Evolutionary conservation across 2,329 filamentous ascomycete species (phyloP).

Genomic region (Aureobasidium uvarum): DNA sequence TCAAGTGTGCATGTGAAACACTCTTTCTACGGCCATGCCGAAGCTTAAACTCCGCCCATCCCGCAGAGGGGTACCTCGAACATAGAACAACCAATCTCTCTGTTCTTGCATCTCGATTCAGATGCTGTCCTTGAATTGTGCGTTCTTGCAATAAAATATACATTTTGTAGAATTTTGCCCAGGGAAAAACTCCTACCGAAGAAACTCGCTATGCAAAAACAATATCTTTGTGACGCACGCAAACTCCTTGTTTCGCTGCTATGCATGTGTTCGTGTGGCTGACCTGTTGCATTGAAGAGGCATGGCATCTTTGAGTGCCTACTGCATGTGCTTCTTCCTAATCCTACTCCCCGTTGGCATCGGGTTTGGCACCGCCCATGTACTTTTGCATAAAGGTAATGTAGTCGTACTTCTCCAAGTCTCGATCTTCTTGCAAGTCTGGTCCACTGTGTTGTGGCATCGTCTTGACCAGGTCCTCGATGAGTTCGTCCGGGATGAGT

Average conservation of each 20-base stretch:
- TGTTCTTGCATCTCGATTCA: not conserved
- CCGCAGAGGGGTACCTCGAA: not conserved
- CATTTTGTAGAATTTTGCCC: not conserved
- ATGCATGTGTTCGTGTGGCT: not conserved
- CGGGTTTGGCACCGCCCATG: slow-evolving; percentile 35
- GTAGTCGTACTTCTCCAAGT: slow-evolving; percentile 89
- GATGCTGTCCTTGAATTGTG: not conserved
- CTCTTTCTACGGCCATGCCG: not conserved
- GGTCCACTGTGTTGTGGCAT: slow-evolving; percentile 84
- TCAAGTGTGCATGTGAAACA: slow-evolving; percentile 13
- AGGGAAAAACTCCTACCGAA: not conserved
- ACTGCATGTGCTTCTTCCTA: not conserved
- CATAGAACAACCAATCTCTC: not conserved
- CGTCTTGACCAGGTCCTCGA: slow-evolving; percentile 82
- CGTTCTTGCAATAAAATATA: not conserved
- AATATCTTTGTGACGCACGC: not conserved
- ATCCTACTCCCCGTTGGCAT: slow-evolving; percentile 16
- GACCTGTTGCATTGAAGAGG: not conserved
- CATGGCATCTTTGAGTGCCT: not conserved
- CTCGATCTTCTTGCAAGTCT: slow-evolving; percentile 80
- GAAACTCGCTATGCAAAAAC: slow-evolving; percentile 12
- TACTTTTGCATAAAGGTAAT: slow-evolving; percentile 91
- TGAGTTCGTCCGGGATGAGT: slow-evolving; percentile 93
- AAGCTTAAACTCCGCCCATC: slow-evolving; percentile 21
- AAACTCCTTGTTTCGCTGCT: slow-evolving; percentile 16